Evolutionary conservation across 2,329 filamentous ascomycete species (phyloP).

Genomic region (Amauroascus verrucosus): DNA sequence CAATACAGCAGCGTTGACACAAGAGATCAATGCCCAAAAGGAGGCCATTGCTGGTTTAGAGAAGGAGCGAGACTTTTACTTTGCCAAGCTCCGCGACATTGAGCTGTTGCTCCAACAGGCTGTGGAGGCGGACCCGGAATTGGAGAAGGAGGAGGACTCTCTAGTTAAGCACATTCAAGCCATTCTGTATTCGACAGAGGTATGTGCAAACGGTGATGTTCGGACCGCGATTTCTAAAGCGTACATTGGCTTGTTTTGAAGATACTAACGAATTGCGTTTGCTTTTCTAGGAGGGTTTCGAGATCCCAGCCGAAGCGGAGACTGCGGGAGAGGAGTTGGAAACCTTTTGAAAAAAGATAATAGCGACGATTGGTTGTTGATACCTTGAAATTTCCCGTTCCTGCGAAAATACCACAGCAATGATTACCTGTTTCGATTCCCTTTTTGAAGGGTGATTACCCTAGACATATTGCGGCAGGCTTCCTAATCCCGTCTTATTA

Average conservation of each 20-base stretch:
- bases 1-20: slow-evolving; percentile 60
- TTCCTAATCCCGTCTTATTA: not conserved
- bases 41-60: slow-evolving; percentile 92
- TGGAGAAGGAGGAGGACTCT: slow-evolving; percentile 88
- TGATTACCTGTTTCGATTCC: not conserved
- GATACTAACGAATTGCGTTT: slow-evolving; percentile 4
- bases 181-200: slow-evolving; percentile 94
- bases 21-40: slow-evolving; percentile 81
- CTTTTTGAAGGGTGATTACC: not conserved
- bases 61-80: slow-evolving; percentile 97
- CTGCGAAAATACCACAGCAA: slow-evolving; percentile 6
- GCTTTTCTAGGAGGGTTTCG: slow-evolving; percentile 48
- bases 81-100: slow-evolving; percentile 95
- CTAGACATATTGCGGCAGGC: not conserved
- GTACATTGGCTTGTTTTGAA: not conserved
- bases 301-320: slow-evolving; percentile 65
- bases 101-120: slow-evolving; percentile 89
- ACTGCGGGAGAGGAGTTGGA: slow-evolving; percentile 31
- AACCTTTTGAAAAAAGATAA: slow-evolving; percentile 26
- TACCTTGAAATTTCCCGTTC: slow-evolving; percentile 1
- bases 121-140: slow-evolving; percentile 79
- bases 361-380: not conserved
- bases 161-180: slow-evolving; percentile 92
- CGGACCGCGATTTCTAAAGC: slow-evolving; percentile 1
- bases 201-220: slow-evolving; percentile 23